Conservation (phyloP, 257 asterid species). For the Leonotis leonurus region DNA sequence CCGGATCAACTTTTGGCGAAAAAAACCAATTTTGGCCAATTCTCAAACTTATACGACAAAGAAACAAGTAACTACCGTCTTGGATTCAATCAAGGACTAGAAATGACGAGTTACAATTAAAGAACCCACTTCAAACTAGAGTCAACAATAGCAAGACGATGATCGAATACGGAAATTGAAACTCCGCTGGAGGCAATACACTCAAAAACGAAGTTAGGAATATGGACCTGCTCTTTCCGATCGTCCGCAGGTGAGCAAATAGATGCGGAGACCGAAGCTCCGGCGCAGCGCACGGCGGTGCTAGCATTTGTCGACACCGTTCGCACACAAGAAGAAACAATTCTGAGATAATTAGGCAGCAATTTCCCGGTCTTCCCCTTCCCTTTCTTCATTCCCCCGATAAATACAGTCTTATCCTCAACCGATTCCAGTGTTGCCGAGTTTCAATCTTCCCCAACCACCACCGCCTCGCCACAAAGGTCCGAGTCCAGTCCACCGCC, state of each 20-base stretch:
- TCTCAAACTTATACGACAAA: background rate
- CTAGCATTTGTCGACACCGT: conserved; percentile 72
- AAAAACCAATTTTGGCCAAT: background rate
- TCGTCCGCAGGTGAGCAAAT: conserved; percentile 47
- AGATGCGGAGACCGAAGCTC: conserved; percentile 65
- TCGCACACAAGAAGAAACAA: conserved; percentile 62
- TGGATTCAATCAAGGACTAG: conserved; percentile 14
- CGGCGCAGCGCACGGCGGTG: conserved; percentile 69
- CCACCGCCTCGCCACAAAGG: conserved; percentile 31
- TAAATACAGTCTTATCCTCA: background rate
- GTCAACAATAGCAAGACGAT: conserved; percentile 7
- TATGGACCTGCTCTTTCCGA: conserved; percentile 64
- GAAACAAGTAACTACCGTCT: conserved; percentile 9
- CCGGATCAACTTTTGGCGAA: conserved; percentile 1
- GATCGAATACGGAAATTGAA: background rate
- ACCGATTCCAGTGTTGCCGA: background rate
- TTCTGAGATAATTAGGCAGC: conserved; percentile 61
- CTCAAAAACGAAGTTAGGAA: background rate
- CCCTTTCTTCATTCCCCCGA: conserved; percentile 39
- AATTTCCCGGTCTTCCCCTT: conserved; percentile 50
- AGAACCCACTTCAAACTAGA: background rate
- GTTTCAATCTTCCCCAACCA: conserved; percentile 28
- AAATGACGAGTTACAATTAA: background rate
- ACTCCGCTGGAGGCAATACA: background rate
- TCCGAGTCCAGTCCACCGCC: conserved; percentile 42